Percentiles rank a stretch among this genome's conserved stretches.
These are phyloP conservation scores for Spathaspora boniae DNA, from an alignment of 805 yeast genomes.

Conservation along the genomic window DNA sequence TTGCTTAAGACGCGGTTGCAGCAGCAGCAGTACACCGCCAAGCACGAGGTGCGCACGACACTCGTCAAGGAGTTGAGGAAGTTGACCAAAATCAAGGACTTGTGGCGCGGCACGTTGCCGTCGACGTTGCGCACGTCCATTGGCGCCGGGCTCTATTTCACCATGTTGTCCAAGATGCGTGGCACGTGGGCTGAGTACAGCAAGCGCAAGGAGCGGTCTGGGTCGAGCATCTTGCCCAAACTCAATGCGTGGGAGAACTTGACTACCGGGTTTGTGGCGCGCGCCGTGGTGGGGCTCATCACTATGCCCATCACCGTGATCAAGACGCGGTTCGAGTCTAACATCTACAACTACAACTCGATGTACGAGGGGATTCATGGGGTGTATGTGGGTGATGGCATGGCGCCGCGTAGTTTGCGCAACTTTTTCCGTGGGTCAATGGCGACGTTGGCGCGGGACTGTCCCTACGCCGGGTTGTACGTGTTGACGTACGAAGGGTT, in stretches of 20 bases:
- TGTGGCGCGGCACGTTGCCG: conserved; percentile 95
- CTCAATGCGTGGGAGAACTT: conserved; percentile 68
- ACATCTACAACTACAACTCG: conserved; percentile 65
- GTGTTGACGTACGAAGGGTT: conserved; percentile 79
- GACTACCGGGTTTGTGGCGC: conserved; percentile 69
- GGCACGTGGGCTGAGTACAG: conserved; percentile 40
- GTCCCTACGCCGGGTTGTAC: conserved; percentile 94
- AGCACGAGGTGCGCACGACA: conserved; percentile 22
- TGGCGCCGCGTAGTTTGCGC: conserved; percentile 33
- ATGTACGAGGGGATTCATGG: conserved; percentile 49
- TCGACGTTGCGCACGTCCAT: conserved; percentile 85
- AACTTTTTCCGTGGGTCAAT: conserved; percentile 87
- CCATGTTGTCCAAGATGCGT: conserved; percentile 65
- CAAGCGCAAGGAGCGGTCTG: conserved; percentile 7
- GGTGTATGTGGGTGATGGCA: conserved; percentile 1
- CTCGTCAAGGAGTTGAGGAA: conserved; percentile 41
- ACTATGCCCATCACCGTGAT: conserved; percentile 95
- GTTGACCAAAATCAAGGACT: conserved; percentile 39
- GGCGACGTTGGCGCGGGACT: conserved; percentile 86
- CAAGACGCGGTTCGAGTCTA: conserved; percentile 87
- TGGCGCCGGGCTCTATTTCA: conserved; percentile 84
- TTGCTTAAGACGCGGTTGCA: conserved; percentile 81
- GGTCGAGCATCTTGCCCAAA: conserved; percentile 53
- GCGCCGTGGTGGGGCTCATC: conserved; percentile 77
- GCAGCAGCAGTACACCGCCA: conserved; percentile 28